These are phyloP conservation scores for Fusarium foetens DNA, from an alignment of 2,329 filamentous ascomycete species.

Conservation along the genomic window DNA sequence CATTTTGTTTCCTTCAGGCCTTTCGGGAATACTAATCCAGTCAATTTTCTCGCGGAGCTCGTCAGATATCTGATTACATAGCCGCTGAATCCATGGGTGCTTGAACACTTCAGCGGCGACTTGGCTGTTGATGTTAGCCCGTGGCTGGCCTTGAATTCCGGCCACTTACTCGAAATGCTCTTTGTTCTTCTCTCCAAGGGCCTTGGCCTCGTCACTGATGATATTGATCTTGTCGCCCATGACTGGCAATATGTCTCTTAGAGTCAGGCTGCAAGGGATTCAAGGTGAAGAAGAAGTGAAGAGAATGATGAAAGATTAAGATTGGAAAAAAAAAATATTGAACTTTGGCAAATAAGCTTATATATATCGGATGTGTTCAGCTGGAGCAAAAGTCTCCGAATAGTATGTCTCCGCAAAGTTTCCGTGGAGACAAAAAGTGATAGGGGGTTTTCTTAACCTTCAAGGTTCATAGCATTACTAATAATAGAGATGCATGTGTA, in stretches of 20 bases:
- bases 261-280: accelerated
- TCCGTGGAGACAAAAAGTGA: neutral
- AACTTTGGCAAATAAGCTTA: accelerated
- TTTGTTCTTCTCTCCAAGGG: neutral
- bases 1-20: accelerated
- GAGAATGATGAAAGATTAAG: accelerated
- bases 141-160: accelerated
- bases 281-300: accelerated
- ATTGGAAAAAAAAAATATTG: accelerated
- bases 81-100: neutral
- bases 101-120: neutral
- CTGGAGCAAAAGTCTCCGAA: neutral
- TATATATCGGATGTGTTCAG: neutral
- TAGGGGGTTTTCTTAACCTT: accelerated
- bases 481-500: accelerated
- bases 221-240: neutral
- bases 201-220: neutral
- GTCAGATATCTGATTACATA: neutral
- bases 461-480: neutral
- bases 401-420: neutral
- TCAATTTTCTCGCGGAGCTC: neutral
- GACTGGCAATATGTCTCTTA: neutral
- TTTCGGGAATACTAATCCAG: neutral
- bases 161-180: neutral
- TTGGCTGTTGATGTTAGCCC: neutral